Conservation (phyloP, 2,329 filamentous ascomycete species). For the Emydomyces testavorans region DNA sequence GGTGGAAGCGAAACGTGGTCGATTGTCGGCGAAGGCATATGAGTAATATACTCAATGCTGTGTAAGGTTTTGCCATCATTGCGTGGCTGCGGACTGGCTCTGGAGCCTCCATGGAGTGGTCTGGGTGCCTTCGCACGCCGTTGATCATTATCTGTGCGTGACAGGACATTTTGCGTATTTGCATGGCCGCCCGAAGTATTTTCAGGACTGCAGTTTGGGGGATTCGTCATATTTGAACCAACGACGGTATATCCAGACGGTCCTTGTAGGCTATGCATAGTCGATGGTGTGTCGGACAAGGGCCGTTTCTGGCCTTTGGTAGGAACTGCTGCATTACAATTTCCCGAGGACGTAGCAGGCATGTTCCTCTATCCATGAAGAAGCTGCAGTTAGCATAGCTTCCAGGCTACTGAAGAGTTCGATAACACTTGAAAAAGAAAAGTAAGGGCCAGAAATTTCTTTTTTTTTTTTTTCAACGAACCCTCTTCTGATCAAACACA, state of each 20-base stretch:
- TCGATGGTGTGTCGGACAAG: conserved; percentile 4
- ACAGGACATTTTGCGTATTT: neutral
- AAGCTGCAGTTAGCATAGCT: neutral
- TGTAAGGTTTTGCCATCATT: conserved; percentile 12
- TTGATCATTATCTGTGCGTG: neutral
- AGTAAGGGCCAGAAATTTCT: neutral
- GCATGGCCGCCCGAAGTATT: neutral
- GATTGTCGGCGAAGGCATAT: conserved; percentile 13
- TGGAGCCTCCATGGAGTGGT: neutral
- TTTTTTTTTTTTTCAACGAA: too few relatives aligned
- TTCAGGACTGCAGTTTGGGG: neutral
- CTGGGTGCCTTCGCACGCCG: neutral
- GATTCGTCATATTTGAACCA: neutral
- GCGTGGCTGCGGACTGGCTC: neutral
- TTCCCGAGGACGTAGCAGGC: conserved; percentile 6
- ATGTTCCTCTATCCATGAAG: conserved; percentile 12
- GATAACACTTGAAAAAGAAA: neutral
- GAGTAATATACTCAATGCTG: conserved; percentile 17
- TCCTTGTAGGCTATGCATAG: neutral
- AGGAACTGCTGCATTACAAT: conserved; percentile 7
- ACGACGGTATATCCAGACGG: neutral
- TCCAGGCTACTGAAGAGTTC: too few relatives aligned
- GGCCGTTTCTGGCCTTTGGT: conserved; percentile 13
- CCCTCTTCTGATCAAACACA: conserved; percentile 29
- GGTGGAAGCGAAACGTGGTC: conserved; percentile 16